phyloP scores from a whole-genome alignment of 1,139 yeast genomes.

The Debaryomyces udenii region DNA sequence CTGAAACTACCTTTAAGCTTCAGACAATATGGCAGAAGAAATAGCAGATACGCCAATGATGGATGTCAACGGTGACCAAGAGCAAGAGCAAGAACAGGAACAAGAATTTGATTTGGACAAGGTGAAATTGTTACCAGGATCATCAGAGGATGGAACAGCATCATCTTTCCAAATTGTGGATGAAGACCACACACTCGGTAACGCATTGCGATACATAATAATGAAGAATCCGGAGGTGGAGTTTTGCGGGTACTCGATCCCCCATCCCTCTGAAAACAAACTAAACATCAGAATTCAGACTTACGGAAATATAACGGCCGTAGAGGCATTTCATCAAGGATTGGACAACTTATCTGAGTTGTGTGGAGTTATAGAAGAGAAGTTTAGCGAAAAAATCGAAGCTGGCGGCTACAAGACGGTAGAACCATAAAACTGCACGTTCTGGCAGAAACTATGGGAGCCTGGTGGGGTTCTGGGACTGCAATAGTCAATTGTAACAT shows the following conservation, averaged over 20 bases:
- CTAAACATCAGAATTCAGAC: slow-evolving; percentile 93
- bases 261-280: slow-evolving; percentile 96
- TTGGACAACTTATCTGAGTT: slow-evolving; percentile 80
- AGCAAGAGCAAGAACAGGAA: slow-evolving; percentile 28
- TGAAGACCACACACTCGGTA: slow-evolving; percentile 96
- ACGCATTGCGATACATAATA: slow-evolving; percentile 87
- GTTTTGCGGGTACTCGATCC: slow-evolving; percentile 96
- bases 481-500: slow-evolving; percentile 5
- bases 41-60: slow-evolving; percentile 28
- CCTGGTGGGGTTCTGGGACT: neutral
- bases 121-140: slow-evolving; percentile 74
- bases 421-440: slow-evolving; percentile 40
- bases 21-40: slow-evolving; percentile 24
- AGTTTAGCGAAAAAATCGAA: slow-evolving; percentile 65
- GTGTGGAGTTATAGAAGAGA: slow-evolving; percentile 81
- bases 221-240: slow-evolving; percentile 98
- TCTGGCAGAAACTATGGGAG: neutral
- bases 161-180: slow-evolving; percentile 91
- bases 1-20: too few species aligned
- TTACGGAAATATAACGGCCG: slow-evolving; percentile 84
- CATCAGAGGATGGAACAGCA: slow-evolving; percentile 93
- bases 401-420: slow-evolving; percentile 51
- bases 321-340: slow-evolving; percentile 92
- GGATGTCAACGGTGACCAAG: slow-evolving; percentile 20
- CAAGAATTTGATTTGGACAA: slow-evolving; percentile 53